These are phyloP conservation scores for Dothideomycetidae sp. DNA, from an alignment of 2,329 filamentous ascomycete genomes.

Conservation along the genomic window DNA sequence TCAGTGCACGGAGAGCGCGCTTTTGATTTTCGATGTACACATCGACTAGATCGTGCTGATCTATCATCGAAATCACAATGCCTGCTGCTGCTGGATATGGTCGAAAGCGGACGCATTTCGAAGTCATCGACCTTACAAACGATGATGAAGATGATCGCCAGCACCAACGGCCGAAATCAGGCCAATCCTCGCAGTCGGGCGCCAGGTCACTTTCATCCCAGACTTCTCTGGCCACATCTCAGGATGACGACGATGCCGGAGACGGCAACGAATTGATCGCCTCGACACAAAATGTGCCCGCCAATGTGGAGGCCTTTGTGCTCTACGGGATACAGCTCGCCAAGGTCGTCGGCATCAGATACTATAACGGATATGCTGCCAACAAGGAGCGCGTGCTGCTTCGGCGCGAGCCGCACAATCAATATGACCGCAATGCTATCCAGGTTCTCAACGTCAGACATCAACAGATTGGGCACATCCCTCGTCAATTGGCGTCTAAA, in stretches of 20 bases:
- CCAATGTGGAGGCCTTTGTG: conserved; percentile 14
- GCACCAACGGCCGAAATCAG: background rate
- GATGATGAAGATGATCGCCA: background rate
- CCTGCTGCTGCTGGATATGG: background rate
- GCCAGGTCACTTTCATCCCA: conserved; percentile 1
- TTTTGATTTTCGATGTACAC: no score
- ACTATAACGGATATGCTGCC: conserved; percentile 49
- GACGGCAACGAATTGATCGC: conserved; percentile 19
- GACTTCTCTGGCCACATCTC: background rate
- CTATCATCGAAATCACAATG: no score
- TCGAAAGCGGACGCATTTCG: background rate
- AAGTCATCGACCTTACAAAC: conserved; percentile 4
- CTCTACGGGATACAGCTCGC: conserved; percentile 29
- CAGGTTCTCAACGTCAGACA: conserved; percentile 59
- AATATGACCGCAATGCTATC: conserved; percentile 23
- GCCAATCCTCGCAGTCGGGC: background rate
- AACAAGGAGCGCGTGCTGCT: conserved; percentile 49
- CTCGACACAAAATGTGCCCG: conserved; percentile 16
- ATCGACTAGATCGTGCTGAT: no score
- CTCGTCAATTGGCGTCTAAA: conserved; percentile 51
- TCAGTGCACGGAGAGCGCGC: no score
- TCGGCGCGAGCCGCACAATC: conserved; percentile 52
- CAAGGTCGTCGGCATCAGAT: conserved; percentile 47
- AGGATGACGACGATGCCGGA: conserved; percentile 15
- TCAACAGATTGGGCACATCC: conserved; percentile 65